Evolutionary conservation across 2,329 filamentous ascomycete genomes (phyloP), one percentile per base, ranked within the genome.

Genomic region (Mycosphaerella arachidis): DNA sequence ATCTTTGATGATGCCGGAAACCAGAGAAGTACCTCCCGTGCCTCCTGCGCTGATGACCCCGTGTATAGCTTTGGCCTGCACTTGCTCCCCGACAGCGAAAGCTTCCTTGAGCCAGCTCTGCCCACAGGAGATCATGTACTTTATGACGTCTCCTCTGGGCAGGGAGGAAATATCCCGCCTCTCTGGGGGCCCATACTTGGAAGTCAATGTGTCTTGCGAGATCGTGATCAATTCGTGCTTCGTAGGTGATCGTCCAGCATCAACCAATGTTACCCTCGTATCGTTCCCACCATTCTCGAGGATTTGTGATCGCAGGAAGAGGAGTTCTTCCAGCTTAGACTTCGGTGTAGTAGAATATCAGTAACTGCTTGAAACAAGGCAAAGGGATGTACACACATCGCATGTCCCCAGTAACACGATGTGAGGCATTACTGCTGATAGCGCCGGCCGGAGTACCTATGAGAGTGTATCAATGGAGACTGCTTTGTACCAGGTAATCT

Each of bases 21-120:
- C 81, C 10, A 90, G 77, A 2, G 82, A 81, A 0, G 86, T 89
- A 0, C 85, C 66, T 24, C 84, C 81, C 0, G 84, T 87, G 0
- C 87, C 87, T 7, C 85, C 87, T 0, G 85, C 79, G 0, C 79
- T 79, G 12, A 89, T 73, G 13, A 86, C 78, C 1, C 79, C 86
- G 60, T 73, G 71, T 1, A 72, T 60, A 12, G 68, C 66, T 60
- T 63, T 40, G 4, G 33, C 27, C 6, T 60, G 53, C 18, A 67
- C 60, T 13, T 64, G 31, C 20, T 66, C 58, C 10, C 67, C 68
- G 7, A 30, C 10, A 45, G 66, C 43, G 33, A 67, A 69, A 18
- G 68, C 58, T 53, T 69, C 58, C 13, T 59, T 54, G 1, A 71
- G 0, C 86, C 86, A 48, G 5, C 67, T 67, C 0, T 76, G 79